Percentiles rank a stretch among this genome's conserved stretches.
Evolutionary conservation across 176 grass and related monocot genomes (phyloP).

Genomic region (Alopecurus myosuroides): DNA sequence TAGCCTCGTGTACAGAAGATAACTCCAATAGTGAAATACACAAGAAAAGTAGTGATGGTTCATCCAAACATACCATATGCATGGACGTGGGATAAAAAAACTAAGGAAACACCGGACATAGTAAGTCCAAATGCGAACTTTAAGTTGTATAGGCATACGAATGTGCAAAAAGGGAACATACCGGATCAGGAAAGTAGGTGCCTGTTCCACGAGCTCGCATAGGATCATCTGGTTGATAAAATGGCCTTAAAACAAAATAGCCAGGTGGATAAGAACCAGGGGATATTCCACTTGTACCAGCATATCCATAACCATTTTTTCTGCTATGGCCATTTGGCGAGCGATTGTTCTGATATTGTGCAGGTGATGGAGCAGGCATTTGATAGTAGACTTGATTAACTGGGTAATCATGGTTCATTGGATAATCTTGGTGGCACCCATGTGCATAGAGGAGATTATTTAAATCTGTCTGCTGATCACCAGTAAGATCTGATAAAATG

Average conservation of each 20-base stretch:
- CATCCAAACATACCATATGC: neutral
- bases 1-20: conserved; percentile 15
- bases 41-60: neutral
- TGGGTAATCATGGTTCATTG: conserved; percentile 25
- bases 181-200: conserved; percentile 79
- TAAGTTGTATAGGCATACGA: conserved; percentile 9
- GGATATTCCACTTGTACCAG: conserved; percentile 40
- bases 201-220: conserved; percentile 66
- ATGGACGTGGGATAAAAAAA: conserved; percentile 9
- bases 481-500: conserved; percentile 52
- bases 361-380: conserved; percentile 27
- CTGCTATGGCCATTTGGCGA: conserved; percentile 50
- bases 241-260: conserved; percentile 47
- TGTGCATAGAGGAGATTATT: conserved; percentile 53
- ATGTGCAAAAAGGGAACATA: conserved; percentile 32
- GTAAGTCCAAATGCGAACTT: conserved; percentile 2
- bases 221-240: conserved; percentile 55
- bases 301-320: conserved; percentile 44
- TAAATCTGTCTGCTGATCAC: conserved; percentile 39
- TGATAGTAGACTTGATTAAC: conserved; percentile 30
- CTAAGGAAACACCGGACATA: neutral
- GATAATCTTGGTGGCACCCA: conserved; percentile 33
- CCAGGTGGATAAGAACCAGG: conserved; percentile 39
- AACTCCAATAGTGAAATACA: neutral
- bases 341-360: conserved; percentile 43